Evolutionary conservation across 371 early-diverging fungal species (phyloP).

Genomic region (Synchytrium microbalum): DNA sequence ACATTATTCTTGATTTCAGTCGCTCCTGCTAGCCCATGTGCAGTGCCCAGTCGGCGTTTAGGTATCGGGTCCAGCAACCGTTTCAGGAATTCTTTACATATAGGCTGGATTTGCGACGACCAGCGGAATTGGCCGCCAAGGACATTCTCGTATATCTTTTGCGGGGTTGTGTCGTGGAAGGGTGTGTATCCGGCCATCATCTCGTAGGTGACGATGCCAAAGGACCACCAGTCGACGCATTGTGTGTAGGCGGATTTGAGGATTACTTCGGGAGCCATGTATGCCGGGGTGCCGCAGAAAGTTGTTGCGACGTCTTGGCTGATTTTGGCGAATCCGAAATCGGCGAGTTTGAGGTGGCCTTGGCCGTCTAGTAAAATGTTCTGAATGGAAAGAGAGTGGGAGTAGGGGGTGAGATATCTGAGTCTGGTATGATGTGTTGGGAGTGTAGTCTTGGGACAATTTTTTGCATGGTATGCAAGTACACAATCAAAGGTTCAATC

Average conservation of each 20-base stretch:
- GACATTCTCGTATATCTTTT: slow-evolving; percentile 68
- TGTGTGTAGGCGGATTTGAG: slow-evolving; percentile 9
- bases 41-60: slow-evolving; percentile 13
- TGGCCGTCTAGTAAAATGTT: slow-evolving; percentile 28
- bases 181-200: slow-evolving; percentile 45
- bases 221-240: slow-evolving; percentile 57
- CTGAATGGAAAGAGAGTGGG: slow-evolving; percentile 14
- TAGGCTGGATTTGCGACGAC: slow-evolving; percentile 55
- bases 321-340: slow-evolving; percentile 46
- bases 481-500: too few relatives aligned
- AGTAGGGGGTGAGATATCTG: background rate
- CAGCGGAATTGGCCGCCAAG: slow-evolving; percentile 56
- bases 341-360: slow-evolving; percentile 44
- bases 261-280: slow-evolving; percentile 23
- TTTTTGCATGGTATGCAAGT: too few relatives aligned
- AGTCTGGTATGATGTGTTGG: too few relatives aligned
- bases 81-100: slow-evolving; percentile 59
- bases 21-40: background rate
- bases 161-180: slow-evolving; percentile 52
- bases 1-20: background rate
- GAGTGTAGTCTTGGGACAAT: too few relatives aligned
- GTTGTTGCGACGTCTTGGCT: slow-evolving; percentile 29
- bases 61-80: slow-evolving; percentile 36
- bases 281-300: slow-evolving; percentile 44
- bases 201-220: slow-evolving; percentile 57